Evolutionary conservation across 225 moss, liverwort and hornwort species (phyloP).

Genomic region (Pseudisothecium myosuroides): DNA sequence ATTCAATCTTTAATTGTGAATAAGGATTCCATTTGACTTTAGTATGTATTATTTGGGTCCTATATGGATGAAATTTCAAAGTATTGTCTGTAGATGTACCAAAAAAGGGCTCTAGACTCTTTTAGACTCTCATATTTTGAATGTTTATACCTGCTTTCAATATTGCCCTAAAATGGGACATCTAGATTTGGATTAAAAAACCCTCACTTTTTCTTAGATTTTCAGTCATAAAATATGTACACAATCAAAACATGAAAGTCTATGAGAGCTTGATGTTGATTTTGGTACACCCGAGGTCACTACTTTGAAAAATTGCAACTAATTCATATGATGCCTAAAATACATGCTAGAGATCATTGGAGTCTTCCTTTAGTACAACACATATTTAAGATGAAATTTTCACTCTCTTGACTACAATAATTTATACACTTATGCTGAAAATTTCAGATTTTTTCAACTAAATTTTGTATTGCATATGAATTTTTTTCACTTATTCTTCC

Average conservation of each 20-base stretch:
- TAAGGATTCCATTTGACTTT: not conserved
- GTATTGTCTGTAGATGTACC: not conserved
- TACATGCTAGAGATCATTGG: too few species aligned
- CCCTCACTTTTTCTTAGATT: not conserved
- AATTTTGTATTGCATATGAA: not conserved
- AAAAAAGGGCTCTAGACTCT: not conserved
- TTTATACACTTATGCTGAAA: not conserved
- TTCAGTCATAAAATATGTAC: not conserved
- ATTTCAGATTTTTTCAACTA: not conserved
- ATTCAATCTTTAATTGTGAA: too few species aligned
- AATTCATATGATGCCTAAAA: too few species aligned
- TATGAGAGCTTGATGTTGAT: not conserved
- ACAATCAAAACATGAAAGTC: not conserved
- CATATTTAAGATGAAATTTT: too few species aligned
- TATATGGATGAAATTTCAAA: not conserved
- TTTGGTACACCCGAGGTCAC: too few species aligned
- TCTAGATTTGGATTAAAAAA: not conserved
- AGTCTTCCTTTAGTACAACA: too few species aligned
- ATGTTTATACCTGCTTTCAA: not conserved
- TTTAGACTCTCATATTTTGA: not conserved
- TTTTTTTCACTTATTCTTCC: too few species aligned
- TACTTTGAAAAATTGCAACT: too few species aligned
- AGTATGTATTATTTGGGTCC: not conserved
- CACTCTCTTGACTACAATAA: too few species aligned
- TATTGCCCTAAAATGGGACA: fast-evolving